Evolutionary conservation across 495 filamentous ascomycete genomes (phyloP).

Genomic region (Hypoxylon subgilvum): DNA sequence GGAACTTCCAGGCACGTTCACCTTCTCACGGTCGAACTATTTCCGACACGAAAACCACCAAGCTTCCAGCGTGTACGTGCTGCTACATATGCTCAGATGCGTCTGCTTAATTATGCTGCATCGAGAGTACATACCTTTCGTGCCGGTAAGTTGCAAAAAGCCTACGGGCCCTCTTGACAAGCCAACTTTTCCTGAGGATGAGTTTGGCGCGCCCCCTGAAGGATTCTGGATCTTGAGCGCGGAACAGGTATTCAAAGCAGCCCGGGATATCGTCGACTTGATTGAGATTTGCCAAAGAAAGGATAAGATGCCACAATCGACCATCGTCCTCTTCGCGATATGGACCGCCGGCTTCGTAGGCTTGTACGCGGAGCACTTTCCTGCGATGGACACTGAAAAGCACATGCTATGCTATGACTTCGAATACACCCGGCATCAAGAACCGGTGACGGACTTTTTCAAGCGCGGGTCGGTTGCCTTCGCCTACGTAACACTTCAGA

Average conservation of each 20-base stretch:
- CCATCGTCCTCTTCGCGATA: constrained; percentile 78
- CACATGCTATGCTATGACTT: constrained; percentile 58
- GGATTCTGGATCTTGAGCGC: constrained; percentile 80
- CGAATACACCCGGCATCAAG: constrained; percentile 32
- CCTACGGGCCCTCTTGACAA: constrained; percentile 76
- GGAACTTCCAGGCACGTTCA: constrained; percentile 70
- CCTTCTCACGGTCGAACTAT: constrained; percentile 76
- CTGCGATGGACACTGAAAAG: constrained; percentile 74
- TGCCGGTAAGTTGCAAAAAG: constrained; percentile 71
- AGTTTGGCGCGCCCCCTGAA: constrained; percentile 53
- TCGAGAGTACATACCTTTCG: constrained; percentile 81
- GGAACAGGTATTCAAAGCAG: constrained; percentile 73
- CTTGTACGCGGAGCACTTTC: constrained; percentile 76
- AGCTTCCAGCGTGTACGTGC: constrained; percentile 73
- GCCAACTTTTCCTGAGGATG: constrained; percentile 65
- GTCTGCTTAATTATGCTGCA: constrained; percentile 81
- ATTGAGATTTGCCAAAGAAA: constrained; percentile 68
- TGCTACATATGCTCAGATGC: constrained; percentile 79
- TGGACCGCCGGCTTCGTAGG: constrained; percentile 78
- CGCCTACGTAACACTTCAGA: constrained; percentile 50
- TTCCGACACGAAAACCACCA: constrained; percentile 79
- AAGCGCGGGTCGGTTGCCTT: constrained; percentile 48
- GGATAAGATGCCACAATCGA: constrained; percentile 79
- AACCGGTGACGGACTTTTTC: constrained; percentile 42
- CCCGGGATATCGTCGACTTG: constrained; percentile 76